Conservation (phyloP, 768 basidiomycete genomes). For the Lactarius trivialis region DNA sequence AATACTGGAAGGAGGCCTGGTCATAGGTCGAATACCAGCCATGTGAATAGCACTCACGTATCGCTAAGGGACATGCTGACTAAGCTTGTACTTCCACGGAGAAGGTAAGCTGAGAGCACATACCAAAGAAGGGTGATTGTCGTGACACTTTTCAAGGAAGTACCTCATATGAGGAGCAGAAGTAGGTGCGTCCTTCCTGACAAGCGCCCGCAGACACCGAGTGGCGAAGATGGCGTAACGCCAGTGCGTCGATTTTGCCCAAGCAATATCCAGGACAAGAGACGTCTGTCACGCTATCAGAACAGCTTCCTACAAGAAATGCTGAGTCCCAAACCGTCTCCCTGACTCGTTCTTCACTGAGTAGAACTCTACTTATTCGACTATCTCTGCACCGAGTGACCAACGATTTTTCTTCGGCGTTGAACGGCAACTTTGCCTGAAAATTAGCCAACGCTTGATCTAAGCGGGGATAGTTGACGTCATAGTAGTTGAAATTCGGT, state of each 20-base stretch:
- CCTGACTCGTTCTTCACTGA: conserved; percentile 38
- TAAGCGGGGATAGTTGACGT: conserved; percentile 41
- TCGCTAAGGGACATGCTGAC: conserved; percentile 35
- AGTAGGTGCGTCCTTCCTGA: conserved; percentile 56
- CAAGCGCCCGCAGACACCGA: conserved; percentile 58
- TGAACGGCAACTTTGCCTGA: conserved; percentile 32
- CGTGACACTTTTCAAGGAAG: conserved; percentile 52
- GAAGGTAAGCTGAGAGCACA: conserved; percentile 26
- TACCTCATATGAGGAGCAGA: conserved; percentile 44
- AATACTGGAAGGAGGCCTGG: conserved; percentile 40
- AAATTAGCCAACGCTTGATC: conserved; percentile 35
- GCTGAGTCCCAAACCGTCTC: conserved; percentile 36
- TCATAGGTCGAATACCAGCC: not conserved
- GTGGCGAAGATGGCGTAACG: conserved; percentile 67
- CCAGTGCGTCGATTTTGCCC: conserved; percentile 67
- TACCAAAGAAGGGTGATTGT: conserved; percentile 63
- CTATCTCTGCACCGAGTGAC: conserved; percentile 38
- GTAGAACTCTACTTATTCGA: conserved; percentile 38
- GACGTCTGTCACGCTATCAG: conserved; percentile 31
- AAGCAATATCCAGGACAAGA: conserved; percentile 49
- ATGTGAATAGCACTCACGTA: conserved; percentile 40
- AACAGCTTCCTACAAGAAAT: conserved; percentile 2
- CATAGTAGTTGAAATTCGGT: conserved; percentile 50
- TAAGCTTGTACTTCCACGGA: conserved; percentile 10
- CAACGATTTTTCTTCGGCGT: conserved; percentile 33